These are phyloP conservation scores for Tetrahymena elliotti DNA, from an alignment of 73 alveolate genomes.

Conservation along the genomic window DNA sequence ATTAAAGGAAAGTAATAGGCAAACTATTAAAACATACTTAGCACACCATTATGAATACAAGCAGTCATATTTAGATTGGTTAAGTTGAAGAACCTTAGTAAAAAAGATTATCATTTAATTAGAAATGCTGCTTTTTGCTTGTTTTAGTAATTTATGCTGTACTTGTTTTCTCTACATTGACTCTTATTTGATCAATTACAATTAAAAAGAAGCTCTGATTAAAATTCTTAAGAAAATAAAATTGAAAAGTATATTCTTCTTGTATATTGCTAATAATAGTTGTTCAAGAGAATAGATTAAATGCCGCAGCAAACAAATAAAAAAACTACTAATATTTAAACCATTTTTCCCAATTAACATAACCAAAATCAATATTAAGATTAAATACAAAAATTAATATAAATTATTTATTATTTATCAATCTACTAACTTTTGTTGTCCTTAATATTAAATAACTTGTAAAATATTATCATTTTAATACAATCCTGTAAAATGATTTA, in stretches of 20 bases:
- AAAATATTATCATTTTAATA: too few relatives aligned
- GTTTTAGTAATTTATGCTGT: neutral
- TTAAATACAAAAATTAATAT: too few relatives aligned
- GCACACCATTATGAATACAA: neutral
- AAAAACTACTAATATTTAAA: neutral
- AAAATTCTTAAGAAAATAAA: neutral
- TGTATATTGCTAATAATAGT: too few relatives aligned
- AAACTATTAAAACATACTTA: too few relatives aligned
- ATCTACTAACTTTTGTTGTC: neutral
- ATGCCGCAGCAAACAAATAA: too few relatives aligned
- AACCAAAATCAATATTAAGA: neutral
- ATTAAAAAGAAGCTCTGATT: neutral
- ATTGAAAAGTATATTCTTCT: neutral
- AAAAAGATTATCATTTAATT: neutral
- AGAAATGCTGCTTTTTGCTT: neutral
- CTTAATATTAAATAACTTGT: neutral
- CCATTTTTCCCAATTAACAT: neutral
- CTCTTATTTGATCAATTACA: neutral
- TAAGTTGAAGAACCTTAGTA: neutral
- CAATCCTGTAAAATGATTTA: too few relatives aligned
- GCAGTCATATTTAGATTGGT: neutral
- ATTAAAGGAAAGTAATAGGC: neutral
- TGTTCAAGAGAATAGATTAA: neutral
- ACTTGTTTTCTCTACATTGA: neutral
- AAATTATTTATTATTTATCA: neutral